Evolutionary conservation across 345 rosid species (phyloP), one percentile per base, ranked within the genome.

Genomic region (Passiflora organensis): DNA sequence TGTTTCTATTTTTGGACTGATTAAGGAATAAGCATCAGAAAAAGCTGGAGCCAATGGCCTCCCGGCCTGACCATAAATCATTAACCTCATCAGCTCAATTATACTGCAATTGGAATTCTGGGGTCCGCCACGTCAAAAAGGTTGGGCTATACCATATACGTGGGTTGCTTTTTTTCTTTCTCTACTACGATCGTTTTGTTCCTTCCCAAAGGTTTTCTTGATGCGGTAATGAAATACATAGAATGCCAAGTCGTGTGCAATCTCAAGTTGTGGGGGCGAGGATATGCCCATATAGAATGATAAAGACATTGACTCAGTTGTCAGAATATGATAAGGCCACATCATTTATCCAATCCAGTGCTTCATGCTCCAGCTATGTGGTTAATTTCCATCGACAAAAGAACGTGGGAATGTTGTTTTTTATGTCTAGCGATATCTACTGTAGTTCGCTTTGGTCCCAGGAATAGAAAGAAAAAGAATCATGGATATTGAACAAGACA

Each of bases 71-170:
- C 24, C 1, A 24, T 19, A 2, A 49, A 48, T 48, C 23, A 25
- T 51, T 60, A 24, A 28, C 41, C 21, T 48, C 23, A 25, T 51
- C 50, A 24, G 41, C 41, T 34, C 37, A 43, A 52, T n/a, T 43
- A n/a, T 51, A 42, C n/a, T n/a, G n/a, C n/a, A n/a, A n/a, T n/a
- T n/a, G n/a, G 39, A 18, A 3, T 28, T 28, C 34, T 8, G 8
- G 34, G 34, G 34, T 28, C 3, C 8, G 34, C 34, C 34, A 28
- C 8, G 3, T 28, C 37, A 23, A 16, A 44, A n/a, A 32, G 25
- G 16, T 42, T 21, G 13, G 25, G 12, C n/a, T n/a, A 47, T 21
- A 21, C 21, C 51, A 47, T 44, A 28, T 28, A 28, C n/a, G 18
- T 23, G 2, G 21, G 13, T 20, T 22, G 2, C 17, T 13, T 23